These are phyloP conservation scores for Cladophialophora bantiana DNA, from an alignment of 2,329 filamentous ascomycete genomes.

Conservation along the genomic window DNA sequence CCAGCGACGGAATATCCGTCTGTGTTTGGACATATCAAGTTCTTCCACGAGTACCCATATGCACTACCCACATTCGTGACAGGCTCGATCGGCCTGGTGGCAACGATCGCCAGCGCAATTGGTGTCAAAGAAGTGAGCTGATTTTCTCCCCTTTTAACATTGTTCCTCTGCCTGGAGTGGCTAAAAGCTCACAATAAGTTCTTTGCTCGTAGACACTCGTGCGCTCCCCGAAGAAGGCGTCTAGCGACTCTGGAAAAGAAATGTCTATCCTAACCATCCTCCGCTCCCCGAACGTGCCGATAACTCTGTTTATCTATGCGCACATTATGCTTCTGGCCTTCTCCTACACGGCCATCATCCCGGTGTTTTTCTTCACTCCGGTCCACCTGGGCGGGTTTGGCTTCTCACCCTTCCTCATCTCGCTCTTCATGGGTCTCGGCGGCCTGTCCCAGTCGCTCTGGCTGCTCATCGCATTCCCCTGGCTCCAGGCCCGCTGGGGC, in stretches of 20 bases:
- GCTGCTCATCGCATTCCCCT: slow-evolving; percentile 74
- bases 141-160: slow-evolving; percentile 3
- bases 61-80: slow-evolving; percentile 68
- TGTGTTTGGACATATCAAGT: slow-evolving; percentile 61
- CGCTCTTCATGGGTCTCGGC: slow-evolving; percentile 68
- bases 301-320: slow-evolving; percentile 70
- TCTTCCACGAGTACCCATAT: slow-evolving; percentile 72
- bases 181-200: neutral
- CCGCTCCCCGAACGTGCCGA: slow-evolving; percentile 67
- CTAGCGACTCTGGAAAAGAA: slow-evolving; percentile 23
- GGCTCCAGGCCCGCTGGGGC: slow-evolving; percentile 69
- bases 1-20: slow-evolving; percentile 69
- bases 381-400: slow-evolving; percentile 69
- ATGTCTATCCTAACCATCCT: slow-evolving; percentile 64
- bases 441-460: slow-evolving; percentile 73
- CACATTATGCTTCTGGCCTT: slow-evolving; percentile 74
- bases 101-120: slow-evolving; percentile 60
- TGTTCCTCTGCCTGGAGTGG: neutral
- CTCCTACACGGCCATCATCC: slow-evolving; percentile 73
- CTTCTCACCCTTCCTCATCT: slow-evolving; percentile 69
- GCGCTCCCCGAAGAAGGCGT: slow-evolving; percentile 15
- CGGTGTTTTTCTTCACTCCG: slow-evolving; percentile 72
- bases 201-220: slow-evolving; percentile 24
- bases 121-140: slow-evolving; percentile 65
- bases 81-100: slow-evolving; percentile 61